A percentile compares a stretch with the other conserved stretches of the same genome.
Evolutionary conservation across 306 rosid genomes (phyloP).

Genomic region (Senna tora): DNA sequence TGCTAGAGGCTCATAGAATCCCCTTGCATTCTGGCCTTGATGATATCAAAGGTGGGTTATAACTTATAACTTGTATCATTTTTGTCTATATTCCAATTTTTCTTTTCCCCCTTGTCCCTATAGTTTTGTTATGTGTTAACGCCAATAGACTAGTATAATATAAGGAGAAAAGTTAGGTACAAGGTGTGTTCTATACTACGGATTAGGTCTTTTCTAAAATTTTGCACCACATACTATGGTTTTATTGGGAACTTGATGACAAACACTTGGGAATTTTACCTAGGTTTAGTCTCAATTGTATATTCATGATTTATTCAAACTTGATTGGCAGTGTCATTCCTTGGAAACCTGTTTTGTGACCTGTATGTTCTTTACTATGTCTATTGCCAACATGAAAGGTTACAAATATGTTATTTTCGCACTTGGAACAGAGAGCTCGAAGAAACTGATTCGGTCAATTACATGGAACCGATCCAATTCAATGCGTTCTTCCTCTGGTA

Average conservation of each 20-base stretch:
- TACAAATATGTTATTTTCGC: neutral
- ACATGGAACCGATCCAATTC: constrained; percentile 17
- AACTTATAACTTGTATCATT: neutral
- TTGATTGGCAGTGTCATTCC: neutral
- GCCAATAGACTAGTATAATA: neutral
- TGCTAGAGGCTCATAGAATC: constrained; percentile 15
- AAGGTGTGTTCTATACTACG: neutral
- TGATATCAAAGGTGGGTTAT: constrained; percentile 9
- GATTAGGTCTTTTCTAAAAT: too few relatives aligned
- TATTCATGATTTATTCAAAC: neutral
- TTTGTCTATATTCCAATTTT: neutral
- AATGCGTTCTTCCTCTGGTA: constrained; percentile 16
- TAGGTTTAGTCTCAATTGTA: too few relatives aligned
- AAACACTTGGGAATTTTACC: too few relatives aligned
- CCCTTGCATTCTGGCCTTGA: constrained; percentile 9
- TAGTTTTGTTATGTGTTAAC: neutral
- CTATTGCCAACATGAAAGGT: neutral
- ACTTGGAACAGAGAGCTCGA: constrained; percentile 8
- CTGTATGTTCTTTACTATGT: neutral
- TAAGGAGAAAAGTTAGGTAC: too few relatives aligned
- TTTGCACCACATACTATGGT: neutral
- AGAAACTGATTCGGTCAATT: constrained; percentile 15
- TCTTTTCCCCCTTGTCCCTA: neutral
- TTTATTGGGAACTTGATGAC: too few relatives aligned
- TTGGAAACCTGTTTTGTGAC: neutral